Evolutionary conservation across 2,329 filamentous ascomycete species (phyloP).

Genomic region (Aureobasidium zeae): DNA sequence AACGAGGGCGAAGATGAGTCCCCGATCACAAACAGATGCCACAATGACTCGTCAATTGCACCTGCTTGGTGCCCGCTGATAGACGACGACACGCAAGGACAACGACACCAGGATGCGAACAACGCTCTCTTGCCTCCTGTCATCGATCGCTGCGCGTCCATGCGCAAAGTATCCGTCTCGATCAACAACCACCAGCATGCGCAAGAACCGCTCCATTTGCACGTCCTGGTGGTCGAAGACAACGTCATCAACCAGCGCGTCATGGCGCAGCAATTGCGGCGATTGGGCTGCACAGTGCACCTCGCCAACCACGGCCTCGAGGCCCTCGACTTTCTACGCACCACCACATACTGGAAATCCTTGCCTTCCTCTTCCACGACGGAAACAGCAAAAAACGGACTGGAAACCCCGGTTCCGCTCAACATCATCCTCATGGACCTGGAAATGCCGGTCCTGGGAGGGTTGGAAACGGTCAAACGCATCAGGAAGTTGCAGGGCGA

Average conservation of each 20-base stretch:
- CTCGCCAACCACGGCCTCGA: conserved; percentile 25
- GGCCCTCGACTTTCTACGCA: conserved; percentile 22
- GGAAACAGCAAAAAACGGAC: too few relatives aligned
- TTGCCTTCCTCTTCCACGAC: not conserved
- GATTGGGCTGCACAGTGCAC: conserved; percentile 23
- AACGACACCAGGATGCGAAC: too few relatives aligned
- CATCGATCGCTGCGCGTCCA: too few relatives aligned
- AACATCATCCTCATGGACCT: conserved; percentile 16
- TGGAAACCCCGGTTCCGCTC: not conserved
- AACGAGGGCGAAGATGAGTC: not conserved
- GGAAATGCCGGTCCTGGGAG: conserved; percentile 74
- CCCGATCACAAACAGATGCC: too few relatives aligned
- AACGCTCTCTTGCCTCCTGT: too few relatives aligned
- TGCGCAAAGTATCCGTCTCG: conserved; percentile 1
- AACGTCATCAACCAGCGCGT: conserved; percentile 23
- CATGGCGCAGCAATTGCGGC: conserved; percentile 23
- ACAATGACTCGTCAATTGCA: too few relatives aligned
- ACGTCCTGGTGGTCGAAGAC: conserved; percentile 25
- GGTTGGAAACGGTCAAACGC: conserved; percentile 56
- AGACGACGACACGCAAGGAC: too few relatives aligned
- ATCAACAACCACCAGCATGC: not conserved
- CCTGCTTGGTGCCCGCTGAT: too few relatives aligned
- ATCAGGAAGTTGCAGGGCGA: conserved; percentile 53
- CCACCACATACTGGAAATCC: conserved; percentile 16
- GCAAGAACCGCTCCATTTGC: conserved; percentile 5